A percentile compares a stretch with the other conserved stretches of the same genome.
Conservation (phyloP, 225 moss, liverwort and hornwort species). For the Neckera pumila region DNA sequence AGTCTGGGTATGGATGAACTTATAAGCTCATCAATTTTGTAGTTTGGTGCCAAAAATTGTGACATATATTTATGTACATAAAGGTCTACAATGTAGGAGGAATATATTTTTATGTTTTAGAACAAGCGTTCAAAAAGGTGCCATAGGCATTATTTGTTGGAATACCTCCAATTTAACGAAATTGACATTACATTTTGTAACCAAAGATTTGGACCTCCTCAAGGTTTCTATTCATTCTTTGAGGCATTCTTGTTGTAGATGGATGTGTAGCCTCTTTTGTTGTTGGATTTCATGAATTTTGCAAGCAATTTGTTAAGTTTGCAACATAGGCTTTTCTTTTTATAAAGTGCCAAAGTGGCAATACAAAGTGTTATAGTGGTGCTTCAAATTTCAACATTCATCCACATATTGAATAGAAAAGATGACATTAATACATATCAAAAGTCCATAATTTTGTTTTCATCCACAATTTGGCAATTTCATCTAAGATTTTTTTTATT, state of each 20-base stretch:
- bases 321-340: too few species aligned
- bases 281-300: neutral
- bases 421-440: too few species aligned
- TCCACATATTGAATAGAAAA: too few species aligned
- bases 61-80: neutral
- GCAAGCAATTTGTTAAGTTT: neutral
- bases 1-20: neutral
- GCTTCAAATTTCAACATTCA: too few species aligned
- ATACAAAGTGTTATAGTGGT: too few species aligned
- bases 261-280: neutral
- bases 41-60: rapidly evolving
- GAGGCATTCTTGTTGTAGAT: neutral
- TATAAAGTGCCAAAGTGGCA: too few species aligned
- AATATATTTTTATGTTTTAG: neutral
- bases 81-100: neutral
- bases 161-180: neutral
- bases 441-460: too few species aligned
- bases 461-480: too few species aligned
- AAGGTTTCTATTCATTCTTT: neutral
- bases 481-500: too few species aligned
- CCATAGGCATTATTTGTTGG: neutral
- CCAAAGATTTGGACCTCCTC: neutral
- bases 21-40: neutral
- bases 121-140: neutral
- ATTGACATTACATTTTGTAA: neutral